Conservation (phyloP, 2,329 filamentous ascomycete genomes). For the Chaetothyriales sp. region DNA sequence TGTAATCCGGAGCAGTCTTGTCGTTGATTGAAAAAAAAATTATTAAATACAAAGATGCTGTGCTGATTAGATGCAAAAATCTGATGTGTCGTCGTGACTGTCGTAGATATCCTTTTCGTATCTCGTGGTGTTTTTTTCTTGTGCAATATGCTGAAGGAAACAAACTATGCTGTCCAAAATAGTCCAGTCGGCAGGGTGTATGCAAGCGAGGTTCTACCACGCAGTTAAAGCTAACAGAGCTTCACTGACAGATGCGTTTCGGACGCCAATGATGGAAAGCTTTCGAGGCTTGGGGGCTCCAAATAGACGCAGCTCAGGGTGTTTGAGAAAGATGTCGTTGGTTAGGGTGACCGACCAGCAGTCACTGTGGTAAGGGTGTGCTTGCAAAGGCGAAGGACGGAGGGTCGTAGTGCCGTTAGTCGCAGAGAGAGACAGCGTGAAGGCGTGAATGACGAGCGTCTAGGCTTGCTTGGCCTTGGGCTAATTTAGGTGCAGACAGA, state of each 20-base stretch:
- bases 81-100: background rate
- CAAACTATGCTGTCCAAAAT: background rate
- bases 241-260: conserved; percentile 13
- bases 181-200: background rate
- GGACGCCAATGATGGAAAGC: background rate
- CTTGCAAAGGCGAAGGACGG: conserved; percentile 3
- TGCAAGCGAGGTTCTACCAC: background rate
- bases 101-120: conserved; percentile 1
- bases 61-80: conserved; percentile 2
- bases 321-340: conserved; percentile 12
- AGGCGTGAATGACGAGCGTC: background rate
- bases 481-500: background rate
- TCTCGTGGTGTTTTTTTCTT: conserved; percentile 6
- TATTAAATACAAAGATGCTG: background rate
- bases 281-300: too few relatives aligned
- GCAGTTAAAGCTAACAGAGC: conserved; percentile 7
- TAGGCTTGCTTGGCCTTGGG: background rate
- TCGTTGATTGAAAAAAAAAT: background rate
- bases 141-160: background rate
- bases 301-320: conserved; percentile 8
- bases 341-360: conserved; percentile 15
- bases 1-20: conserved; percentile 3
- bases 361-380: conserved; percentile 9
- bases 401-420: conserved; percentile 2
- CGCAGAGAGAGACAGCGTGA: background rate